Conservation (phyloP, 805 yeast genomes). For the Ogataea pignaliae region DNA sequence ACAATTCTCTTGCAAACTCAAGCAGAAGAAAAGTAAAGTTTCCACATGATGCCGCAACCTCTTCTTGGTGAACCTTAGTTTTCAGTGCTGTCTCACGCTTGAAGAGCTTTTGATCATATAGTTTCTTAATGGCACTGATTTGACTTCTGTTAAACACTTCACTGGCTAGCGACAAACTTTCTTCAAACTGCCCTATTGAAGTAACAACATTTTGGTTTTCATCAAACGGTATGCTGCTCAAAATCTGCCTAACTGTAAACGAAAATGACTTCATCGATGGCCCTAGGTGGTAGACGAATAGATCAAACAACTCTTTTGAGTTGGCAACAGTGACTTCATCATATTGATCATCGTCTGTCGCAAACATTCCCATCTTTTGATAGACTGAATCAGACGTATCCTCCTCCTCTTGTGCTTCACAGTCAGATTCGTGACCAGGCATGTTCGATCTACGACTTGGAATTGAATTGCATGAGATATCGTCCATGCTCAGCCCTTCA, state of each 20-base stretch:
- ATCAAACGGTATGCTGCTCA: conserved; percentile 57
- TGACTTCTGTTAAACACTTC: conserved; percentile 56
- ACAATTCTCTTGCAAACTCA: conserved; percentile 57
- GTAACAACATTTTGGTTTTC: conserved; percentile 32
- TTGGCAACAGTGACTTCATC: conserved; percentile 23
- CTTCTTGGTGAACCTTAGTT: conserved; percentile 62
- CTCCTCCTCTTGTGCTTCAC: not conserved
- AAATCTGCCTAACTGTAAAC: conserved; percentile 56
- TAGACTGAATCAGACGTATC: not conserved
- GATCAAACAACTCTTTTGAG: conserved; percentile 49
- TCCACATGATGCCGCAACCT: conserved; percentile 80
- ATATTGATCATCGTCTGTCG: conserved; percentile 23
- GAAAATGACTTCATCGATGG: conserved; percentile 69
- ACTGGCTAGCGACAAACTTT: conserved; percentile 46
- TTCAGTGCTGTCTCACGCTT: conserved; percentile 32
- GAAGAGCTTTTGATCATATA: conserved; percentile 56
- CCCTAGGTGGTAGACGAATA: conserved; percentile 63
- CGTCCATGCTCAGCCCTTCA: conserved; percentile 1
- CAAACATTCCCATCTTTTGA: conserved; percentile 28
- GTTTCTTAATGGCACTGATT: conserved; percentile 46
- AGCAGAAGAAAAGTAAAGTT: conserved; percentile 65
- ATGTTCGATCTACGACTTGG: conserved; percentile 7
- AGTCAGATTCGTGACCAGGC: not conserved
- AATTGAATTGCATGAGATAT: conserved; percentile 6
- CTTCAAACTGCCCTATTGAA: conserved; percentile 38